Evolutionary conservation across 345 rosid genomes (phyloP).

Genomic region (Lenwebbia sp.): DNA sequence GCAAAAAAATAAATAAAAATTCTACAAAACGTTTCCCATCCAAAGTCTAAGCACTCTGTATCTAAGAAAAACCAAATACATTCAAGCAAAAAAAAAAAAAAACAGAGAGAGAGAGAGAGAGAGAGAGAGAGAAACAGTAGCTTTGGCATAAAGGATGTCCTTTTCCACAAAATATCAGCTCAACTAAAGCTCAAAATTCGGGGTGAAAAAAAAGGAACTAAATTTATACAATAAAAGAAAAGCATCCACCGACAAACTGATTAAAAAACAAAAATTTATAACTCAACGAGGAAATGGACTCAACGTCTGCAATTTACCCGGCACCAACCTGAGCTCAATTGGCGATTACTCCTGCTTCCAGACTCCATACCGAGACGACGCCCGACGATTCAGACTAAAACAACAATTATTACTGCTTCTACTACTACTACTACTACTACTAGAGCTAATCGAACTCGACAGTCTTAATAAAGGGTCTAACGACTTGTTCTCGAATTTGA

Average conservation of each 20-base stretch:
- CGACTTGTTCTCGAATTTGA: slow-evolving; percentile 35
- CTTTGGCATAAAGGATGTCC: background rate
- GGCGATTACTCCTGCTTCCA: slow-evolving; percentile 61
- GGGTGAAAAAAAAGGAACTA: background rate
- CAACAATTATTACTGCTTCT: background rate
- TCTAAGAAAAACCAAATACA: background rate
- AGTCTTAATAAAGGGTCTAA: slow-evolving; percentile 28
- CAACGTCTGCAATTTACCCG: background rate
- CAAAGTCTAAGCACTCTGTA: background rate
- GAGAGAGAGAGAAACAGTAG: background rate
- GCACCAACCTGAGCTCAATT: slow-evolving; percentile 50
- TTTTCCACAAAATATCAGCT: background rate
- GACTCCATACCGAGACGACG: slow-evolving; percentile 48
- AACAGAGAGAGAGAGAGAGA: background rate
- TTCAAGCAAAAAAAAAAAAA: background rate
- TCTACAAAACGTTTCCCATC: background rate
- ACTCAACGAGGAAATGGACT: background rate
- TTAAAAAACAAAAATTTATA: background rate
- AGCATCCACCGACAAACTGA: background rate
- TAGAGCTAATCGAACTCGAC: background rate
- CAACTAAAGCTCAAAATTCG: background rate
- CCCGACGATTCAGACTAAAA: slow-evolving; percentile 2
- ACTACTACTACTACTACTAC: background rate
- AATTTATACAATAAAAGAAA: background rate
- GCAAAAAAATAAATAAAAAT: background rate